phyloP scores from a whole-genome alignment of 129 eudicot species.

The Tagetes patula region DNA sequence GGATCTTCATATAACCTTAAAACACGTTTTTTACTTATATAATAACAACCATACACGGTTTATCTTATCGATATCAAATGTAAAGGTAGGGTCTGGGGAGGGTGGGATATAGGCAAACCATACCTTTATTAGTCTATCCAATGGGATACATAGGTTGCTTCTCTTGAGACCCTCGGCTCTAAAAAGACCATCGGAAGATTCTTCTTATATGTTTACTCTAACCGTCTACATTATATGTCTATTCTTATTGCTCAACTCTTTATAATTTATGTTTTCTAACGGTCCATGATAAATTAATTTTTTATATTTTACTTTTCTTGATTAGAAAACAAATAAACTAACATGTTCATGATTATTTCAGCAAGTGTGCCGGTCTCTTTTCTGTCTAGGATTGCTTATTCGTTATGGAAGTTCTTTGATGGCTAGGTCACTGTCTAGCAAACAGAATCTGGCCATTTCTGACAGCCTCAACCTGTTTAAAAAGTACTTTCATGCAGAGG shows the following conservation, averaged over 20 bases:
- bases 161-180: too few relatives aligned
- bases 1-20: not conserved
- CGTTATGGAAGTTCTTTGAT: slow-evolving; percentile 80
- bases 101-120: too few relatives aligned
- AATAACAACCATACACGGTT: too few relatives aligned
- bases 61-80: too few relatives aligned
- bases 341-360: slow-evolving; percentile 34
- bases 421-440: slow-evolving; percentile 44
- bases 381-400: slow-evolving; percentile 90
- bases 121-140: too few relatives aligned
- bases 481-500: slow-evolving; percentile 81
- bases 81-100: too few relatives aligned
- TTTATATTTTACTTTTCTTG: slow-evolving; percentile 9
- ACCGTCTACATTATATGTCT: not conserved
- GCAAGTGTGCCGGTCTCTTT: slow-evolving; percentile 97
- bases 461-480: slow-evolving; percentile 69
- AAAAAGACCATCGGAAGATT: too few relatives aligned
- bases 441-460: slow-evolving; percentile 46
- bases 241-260: not conserved
- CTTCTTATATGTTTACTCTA: too few relatives aligned
- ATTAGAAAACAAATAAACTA: slow-evolving; percentile 6
- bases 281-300: not conserved
- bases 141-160: too few relatives aligned
- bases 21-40: not conserved
- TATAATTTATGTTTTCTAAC: not conserved